Conservation (phyloP, 1,284 basidiomycete genomes). For the Fomitopsis palustris region DNA sequence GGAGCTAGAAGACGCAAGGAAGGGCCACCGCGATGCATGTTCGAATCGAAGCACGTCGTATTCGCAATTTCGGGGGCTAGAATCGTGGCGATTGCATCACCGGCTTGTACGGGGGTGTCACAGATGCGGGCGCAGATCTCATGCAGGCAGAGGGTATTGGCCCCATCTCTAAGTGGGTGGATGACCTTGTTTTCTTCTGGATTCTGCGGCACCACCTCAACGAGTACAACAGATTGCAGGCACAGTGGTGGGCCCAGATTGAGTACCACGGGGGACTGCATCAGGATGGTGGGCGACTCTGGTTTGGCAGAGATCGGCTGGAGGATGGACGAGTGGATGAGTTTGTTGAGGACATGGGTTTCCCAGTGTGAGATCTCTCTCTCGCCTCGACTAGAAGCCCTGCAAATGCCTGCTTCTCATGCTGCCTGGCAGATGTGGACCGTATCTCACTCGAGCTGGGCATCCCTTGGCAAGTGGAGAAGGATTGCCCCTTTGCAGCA, state of each 20-base stretch:
- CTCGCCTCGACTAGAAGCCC: not conserved
- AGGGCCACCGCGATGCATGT: no score
- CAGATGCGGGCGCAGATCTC: not conserved
- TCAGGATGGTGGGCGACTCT: slow-evolving; percentile 4
- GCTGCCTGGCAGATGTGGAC: slow-evolving; percentile 27
- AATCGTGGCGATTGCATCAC: no score
- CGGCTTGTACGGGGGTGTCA: not conserved
- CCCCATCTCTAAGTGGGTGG: not conserved
- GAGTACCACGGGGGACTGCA: slow-evolving; percentile 11
- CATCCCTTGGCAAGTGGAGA: slow-evolving; percentile 29
- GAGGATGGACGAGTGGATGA: slow-evolving; percentile 6
- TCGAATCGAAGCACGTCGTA: no score
- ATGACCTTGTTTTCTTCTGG: not conserved
- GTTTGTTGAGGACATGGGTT: slow-evolving; percentile 10
- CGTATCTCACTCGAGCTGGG: slow-evolving; percentile 24
- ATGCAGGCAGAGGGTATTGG: not conserved
- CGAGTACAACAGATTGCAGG: no score
- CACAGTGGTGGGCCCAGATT: not conserved
- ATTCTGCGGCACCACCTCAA: no score
- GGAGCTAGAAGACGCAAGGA: no score
- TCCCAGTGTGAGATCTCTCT: slow-evolving; percentile 10
- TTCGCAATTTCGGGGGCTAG: no score
- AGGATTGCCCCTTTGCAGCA: slow-evolving; percentile 26
- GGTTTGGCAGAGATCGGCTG: slow-evolving; percentile 6
- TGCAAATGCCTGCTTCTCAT: slow-evolving; percentile 17